Base-by-base conservation (phyloP, 495 filamentous ascomycete species). In the Hypoxylon crocopeplum region DNA sequence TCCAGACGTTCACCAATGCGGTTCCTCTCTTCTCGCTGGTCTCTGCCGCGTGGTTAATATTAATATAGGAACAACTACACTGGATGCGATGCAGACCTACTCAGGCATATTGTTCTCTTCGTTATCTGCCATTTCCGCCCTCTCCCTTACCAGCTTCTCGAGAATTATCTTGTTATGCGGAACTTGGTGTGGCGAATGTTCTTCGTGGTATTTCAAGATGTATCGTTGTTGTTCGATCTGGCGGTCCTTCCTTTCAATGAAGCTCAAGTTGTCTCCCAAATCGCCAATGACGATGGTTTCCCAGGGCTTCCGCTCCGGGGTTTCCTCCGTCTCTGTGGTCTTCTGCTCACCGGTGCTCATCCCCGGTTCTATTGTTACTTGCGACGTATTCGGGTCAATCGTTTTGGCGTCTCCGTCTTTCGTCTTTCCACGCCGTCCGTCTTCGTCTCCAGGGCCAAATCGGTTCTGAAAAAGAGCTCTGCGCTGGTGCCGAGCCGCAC, bases 61-160 rank as follows among this genome's bases (percentile, higher is more conserved):
- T 13, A 20, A 20, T 19, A 11, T 34, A 5, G 7, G n/a, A 34
- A 2, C 12, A n/a, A n/a, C 3, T 12, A 34, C 12, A 34, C 32
- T 34, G n/a, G n/a, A n/a, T 34, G 34, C 17, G 21, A 50, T 21
- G 4, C 59, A 64, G 24, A 54, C 73, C 33, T 67, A 72, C 73
- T 63, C 51, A 12, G 76, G 74, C 34, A 64, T 67, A 17, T 71
- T 75, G 48, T 78, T 78, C 30, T 70, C 69, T 49, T 72, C 68
- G 16, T 67, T 68, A 17, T 76, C 73, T 25, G 71, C 69, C 47
- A 79, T 72, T 29, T 64, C 48, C 6, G 8, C 47, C 24, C 77
- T 66, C 46, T 75, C 69, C 2, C 17, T 48, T 33, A 75, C 45
- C 10, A 74, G 58, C 15, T 64, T 48, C 5, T 76, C 56, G 5